phyloP scores from a whole-genome alignment of 1,139 yeast species.

The Debaryomyces sp. region DNA sequence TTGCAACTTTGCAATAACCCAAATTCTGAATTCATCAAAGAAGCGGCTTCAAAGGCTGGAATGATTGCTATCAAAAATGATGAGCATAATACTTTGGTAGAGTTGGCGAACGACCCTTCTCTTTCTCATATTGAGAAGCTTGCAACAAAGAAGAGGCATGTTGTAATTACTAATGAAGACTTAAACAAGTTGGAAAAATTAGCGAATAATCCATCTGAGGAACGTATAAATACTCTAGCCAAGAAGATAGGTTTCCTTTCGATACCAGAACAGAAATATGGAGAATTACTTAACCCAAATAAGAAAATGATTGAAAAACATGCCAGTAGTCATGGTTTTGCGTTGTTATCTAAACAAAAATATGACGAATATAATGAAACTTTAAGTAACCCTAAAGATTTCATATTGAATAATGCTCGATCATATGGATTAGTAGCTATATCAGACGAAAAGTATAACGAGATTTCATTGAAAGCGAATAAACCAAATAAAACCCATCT shows the following conservation, averaged over 20 bases:
- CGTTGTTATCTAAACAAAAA: conserved; percentile 7
- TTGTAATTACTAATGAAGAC: conserved; percentile 28
- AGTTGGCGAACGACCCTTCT: conserved; percentile 23
- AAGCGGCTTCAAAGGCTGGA: conserved; percentile 26
- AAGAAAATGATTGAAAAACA: conserved; percentile 3
- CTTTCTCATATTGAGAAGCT: conserved; percentile 32
- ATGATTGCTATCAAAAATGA: conserved; percentile 27
- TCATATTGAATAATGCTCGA: conserved; percentile 5
- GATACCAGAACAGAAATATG: conserved; percentile 27
- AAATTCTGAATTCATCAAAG: conserved; percentile 26
- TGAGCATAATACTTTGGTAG: conserved; percentile 23
- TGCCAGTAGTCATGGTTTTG: conserved; percentile 13
- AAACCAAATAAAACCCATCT: conserved; percentile 20
- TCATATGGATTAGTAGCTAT: conserved; percentile 8
- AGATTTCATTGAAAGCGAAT: conserved; percentile 16
- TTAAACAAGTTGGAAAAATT: conserved; percentile 23
- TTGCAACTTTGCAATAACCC: conserved; percentile 30
- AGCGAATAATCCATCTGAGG: conserved; percentile 35
- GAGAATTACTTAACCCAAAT: conserved; percentile 16
- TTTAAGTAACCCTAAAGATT: conserved; percentile 7
- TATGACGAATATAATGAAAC: conserved; percentile 9
- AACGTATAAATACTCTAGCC: conserved; percentile 37
- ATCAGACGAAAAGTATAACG: conserved; percentile 15
- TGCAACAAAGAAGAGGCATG: conserved; percentile 31
- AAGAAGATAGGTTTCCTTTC: conserved; percentile 34